A percentile compares a stretch with the other conserved stretches of the same genome.
These are phyloP conservation scores for Rhizopogon vulgaris DNA, from an alignment of 768 basidiomycete species.

Conservation along the genomic window DNA sequence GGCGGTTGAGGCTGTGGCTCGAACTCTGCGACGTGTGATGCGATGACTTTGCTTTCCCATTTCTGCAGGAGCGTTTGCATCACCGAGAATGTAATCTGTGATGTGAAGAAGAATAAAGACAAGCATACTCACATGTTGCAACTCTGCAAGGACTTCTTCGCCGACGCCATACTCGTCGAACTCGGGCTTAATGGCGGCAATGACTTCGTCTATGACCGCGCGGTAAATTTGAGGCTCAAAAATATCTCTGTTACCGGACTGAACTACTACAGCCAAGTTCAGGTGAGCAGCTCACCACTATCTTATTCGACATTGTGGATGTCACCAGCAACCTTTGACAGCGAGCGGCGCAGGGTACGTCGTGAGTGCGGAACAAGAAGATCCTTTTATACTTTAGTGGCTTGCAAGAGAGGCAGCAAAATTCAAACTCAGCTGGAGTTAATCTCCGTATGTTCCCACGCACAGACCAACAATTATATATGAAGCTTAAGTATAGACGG, in stretches of 20 bases:
- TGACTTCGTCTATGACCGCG: conserved; percentile 94
- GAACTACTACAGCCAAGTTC: conserved; percentile 51
- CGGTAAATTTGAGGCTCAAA: conserved; percentile 90
- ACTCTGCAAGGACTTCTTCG: conserved; percentile 82
- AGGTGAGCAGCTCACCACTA: conserved; percentile 89
- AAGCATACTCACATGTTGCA: conserved; percentile 71
- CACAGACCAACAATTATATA: conserved; percentile 30
- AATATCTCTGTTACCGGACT: conserved; percentile 44
- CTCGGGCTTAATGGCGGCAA: conserved; percentile 79
- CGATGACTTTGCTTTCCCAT: conserved; percentile 94
- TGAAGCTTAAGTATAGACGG: too few species aligned
- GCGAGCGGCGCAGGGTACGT: conserved; percentile 25
- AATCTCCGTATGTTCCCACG: conserved; percentile 32
- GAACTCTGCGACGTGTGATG: conserved; percentile 94
- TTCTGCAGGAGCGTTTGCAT: conserved; percentile 46
- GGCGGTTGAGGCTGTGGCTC: conserved; percentile 50
- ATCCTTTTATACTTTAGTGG: conserved; percentile 36
- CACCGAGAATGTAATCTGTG: neutral
- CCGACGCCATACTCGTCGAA: conserved; percentile 96
- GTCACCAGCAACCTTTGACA: conserved; percentile 22
- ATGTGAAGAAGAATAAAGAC: conserved; percentile 10
- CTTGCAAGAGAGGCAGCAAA: conserved; percentile 30
- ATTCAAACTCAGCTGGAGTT: conserved; percentile 37
- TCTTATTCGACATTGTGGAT: conserved; percentile 88
- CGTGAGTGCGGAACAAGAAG: conserved; percentile 26